A percentile compares a stretch with the other conserved stretches of the same genome.
These are phyloP conservation scores for Acanthamoeba lenticulata DNA, from an alignment of 208 protist genomes.

Conservation along the genomic window DNA sequence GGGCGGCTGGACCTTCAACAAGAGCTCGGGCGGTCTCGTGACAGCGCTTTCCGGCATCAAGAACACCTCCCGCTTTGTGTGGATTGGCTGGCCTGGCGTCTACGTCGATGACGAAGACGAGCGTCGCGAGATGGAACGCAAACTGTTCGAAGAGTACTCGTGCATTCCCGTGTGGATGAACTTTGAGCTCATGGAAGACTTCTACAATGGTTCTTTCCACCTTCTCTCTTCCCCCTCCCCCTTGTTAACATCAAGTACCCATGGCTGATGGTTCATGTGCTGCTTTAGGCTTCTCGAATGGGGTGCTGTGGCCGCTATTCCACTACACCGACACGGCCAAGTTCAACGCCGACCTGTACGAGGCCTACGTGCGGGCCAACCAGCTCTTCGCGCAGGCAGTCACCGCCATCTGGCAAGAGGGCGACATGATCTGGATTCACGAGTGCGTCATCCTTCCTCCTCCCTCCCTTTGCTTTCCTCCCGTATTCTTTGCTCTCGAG, in stretches of 20 bases:
- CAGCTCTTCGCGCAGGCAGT: constrained; percentile 76
- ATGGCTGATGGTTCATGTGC: not conserved
- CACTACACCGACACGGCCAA: constrained; percentile 79
- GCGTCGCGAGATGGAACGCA: constrained; percentile 53
- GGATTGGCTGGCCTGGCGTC: constrained; percentile 77
- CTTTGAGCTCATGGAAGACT: constrained; percentile 72
- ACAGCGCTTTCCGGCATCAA: constrained; percentile 73
- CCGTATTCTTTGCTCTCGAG: too few relatives aligned
- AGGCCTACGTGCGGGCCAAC: constrained; percentile 81
- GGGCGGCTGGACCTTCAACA: constrained; percentile 68
- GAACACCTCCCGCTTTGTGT: constrained; percentile 72
- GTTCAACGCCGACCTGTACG: constrained; percentile 76
- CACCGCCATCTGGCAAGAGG: constrained; percentile 25
- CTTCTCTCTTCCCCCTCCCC: not conserved
- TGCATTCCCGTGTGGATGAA: constrained; percentile 78
- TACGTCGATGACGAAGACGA: constrained; percentile 73
- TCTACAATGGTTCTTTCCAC: constrained; percentile 72
- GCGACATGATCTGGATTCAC: constrained; percentile 46
- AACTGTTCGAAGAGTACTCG: constrained; percentile 70
- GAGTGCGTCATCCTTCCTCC: constrained; percentile 3
- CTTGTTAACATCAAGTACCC: not conserved
- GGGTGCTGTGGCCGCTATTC: constrained; percentile 85
- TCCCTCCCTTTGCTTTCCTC: not conserved
- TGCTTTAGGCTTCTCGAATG: constrained; percentile 55
- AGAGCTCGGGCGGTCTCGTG: constrained; percentile 75